Percentiles rank a stretch among this genome's conserved stretches.
These are phyloP conservation scores for Pythium aristosporum DNA, from an alignment of 352 stramenopile genomes.

Conservation along the genomic window DNA sequence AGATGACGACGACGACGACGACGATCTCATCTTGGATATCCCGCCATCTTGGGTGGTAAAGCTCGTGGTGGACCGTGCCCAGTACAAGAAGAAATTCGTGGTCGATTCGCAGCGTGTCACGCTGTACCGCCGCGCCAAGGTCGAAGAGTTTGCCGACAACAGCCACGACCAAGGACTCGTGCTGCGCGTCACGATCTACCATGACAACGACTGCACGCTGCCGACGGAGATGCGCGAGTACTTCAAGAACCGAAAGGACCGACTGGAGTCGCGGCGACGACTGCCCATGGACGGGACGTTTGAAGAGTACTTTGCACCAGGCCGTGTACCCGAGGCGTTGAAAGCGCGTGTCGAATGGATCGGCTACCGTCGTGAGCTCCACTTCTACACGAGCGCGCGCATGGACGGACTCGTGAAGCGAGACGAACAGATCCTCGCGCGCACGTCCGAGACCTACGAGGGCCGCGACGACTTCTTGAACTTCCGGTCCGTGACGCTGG, in stretches of 20 bases:
- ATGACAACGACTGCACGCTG: conserved; percentile 73
- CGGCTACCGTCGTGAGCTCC: conserved; percentile 81
- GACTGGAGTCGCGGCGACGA: conserved; percentile 72
- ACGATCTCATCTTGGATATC: conserved; percentile 78
- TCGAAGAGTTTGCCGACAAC: conserved; percentile 93
- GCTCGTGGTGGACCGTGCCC: conserved; percentile 65
- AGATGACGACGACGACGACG: conserved; percentile 47
- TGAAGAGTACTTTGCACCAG: conserved; percentile 77
- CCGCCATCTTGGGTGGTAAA: conserved; percentile 84
- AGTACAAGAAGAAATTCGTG: conserved; percentile 87
- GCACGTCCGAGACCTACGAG: conserved; percentile 86
- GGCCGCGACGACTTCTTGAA: conserved; percentile 83
- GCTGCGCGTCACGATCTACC: conserved; percentile 81
- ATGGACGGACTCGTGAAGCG: conserved; percentile 86
- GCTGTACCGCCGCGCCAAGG: conserved; percentile 88
- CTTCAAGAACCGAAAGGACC: conserved; percentile 92
- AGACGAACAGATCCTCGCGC: conserved; percentile 87
- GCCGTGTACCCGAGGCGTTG: conserved; percentile 70
- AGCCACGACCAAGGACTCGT: conserved; percentile 88
- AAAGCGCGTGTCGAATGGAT: conserved; percentile 84
- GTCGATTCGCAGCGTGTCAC: conserved; percentile 82
- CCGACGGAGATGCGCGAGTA: conserved; percentile 89
- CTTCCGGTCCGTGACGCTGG: conserved; percentile 81
- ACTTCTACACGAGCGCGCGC: conserved; percentile 91
- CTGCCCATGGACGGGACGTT: conserved; percentile 87